Evolutionary conservation across 306 rosid genomes (phyloP), one percentile per base, ranked within the genome.

Genomic region (Leucaena leucocephala): DNA sequence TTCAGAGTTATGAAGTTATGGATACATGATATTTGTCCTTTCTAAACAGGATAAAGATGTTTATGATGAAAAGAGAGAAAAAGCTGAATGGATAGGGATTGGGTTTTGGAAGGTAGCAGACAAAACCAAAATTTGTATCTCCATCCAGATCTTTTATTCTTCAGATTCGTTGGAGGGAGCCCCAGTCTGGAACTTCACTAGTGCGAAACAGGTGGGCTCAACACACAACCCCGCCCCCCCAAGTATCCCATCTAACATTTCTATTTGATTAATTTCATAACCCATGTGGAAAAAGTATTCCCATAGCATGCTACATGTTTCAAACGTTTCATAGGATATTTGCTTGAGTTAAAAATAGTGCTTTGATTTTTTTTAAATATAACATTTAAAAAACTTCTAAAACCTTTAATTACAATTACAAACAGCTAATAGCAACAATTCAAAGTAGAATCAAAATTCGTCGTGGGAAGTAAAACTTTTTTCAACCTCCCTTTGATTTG

Each of bases 81-180:
- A 71, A 57, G 68, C 42, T 62, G 19, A 22, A 40, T 73, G 80
- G 84, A 79, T 82, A 45, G 68, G 82, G 85, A 85, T 81, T 75
- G 79, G 71, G 79, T 76, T 82, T 78, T 82, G 78, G 82, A 76
- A 76, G 81, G 42, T 81, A 43, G 72, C 17, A 71, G 48, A 61
- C 70, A 21, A 48, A 85, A 79, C 83, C 69, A 75, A 66, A 73
- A 77, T 76, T 66, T 81, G 81, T 11, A 76, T 46, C 69, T 74
- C 74, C 68, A 54, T 50, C 68, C 50, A 52, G 81, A 80, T 82
- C 76, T 59, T 68, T 77, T n/a, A n/a, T 67, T 76, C 50, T 75
- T 48, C 39, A 57, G 50, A 65, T 71, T 50, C 57, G 43, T 14
- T 5, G 40, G 19, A 59, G 45, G 33, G 40, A 7, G 19, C 58